Evolutionary conservation across 2,329 filamentous ascomycete species (phyloP).

Genomic region (Phyllosticta citriasiana): DNA sequence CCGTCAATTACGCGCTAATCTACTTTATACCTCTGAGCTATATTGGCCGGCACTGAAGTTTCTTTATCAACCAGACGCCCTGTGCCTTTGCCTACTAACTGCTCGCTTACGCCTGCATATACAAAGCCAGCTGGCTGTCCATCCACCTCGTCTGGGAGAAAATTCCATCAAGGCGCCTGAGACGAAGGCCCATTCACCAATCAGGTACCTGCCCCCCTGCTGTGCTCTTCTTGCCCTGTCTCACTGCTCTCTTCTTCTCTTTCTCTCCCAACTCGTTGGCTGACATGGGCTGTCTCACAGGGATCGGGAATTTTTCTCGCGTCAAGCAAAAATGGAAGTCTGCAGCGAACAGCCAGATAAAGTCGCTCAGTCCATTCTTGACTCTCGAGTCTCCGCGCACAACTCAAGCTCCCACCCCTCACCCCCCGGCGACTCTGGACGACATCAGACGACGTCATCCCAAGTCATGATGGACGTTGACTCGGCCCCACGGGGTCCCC

Average conservation of each 20-base stretch:
- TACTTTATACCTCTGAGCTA: slow-evolving; percentile 12
- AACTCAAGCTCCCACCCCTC: neutral
- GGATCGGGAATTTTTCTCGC: slow-evolving; percentile 30
- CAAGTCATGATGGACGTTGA: slow-evolving; percentile 18
- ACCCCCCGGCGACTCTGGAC: neutral
- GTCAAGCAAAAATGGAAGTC: slow-evolving; percentile 27
- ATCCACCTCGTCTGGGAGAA: slow-evolving; percentile 21
- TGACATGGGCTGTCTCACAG: slow-evolving; percentile 15
- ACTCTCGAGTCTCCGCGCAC: slow-evolving; percentile 2
- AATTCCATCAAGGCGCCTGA: slow-evolving; percentile 3
- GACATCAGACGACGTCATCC: slow-evolving; percentile 3
- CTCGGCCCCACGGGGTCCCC: slow-evolving; percentile 18
- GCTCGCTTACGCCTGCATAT: slow-evolving; percentile 6
- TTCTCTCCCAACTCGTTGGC: neutral
- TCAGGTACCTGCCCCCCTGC: slow-evolving; percentile 6
- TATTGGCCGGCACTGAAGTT: slow-evolving; percentile 13
- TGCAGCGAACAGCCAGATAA: slow-evolving; percentile 21
- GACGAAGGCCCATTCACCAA: slow-evolving; percentile 2
- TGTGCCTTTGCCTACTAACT: slow-evolving; percentile 2
- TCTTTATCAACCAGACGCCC: slow-evolving; percentile 21
- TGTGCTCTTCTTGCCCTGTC: slow-evolving; percentile 8
- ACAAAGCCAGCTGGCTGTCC: slow-evolving; percentile 17
- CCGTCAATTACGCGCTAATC: slow-evolving; percentile 21
- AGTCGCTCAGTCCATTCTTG: slow-evolving; percentile 13
- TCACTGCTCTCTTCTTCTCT: neutral